Evolutionary conservation across 495 filamentous ascomycete species (phyloP), one percentile per base, ranked within the genome.

Genomic region (Xylaria bambusicola): DNA sequence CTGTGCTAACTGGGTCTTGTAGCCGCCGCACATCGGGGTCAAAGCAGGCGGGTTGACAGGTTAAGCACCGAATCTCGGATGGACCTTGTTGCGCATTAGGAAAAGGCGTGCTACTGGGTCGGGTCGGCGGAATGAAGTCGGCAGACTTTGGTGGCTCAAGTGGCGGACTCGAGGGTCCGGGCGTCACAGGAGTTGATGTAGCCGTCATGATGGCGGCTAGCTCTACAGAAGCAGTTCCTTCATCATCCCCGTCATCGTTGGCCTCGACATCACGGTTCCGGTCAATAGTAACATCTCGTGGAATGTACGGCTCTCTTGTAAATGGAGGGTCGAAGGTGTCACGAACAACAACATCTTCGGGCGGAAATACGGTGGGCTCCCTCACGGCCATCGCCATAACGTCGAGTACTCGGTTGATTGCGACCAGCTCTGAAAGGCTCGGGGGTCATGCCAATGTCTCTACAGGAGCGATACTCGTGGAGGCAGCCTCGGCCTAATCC

Each of bases 21-120:
- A 65, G 60, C 20, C 60, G 59, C 48, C 61, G 58, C 52, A 65
- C 62, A 18, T 68, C 69, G 12, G 63, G 56, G 9, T 62, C 61
- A 33, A 47, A 31, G 21, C 63, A 67, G 38, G 72, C 65, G 10
- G 71, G 65, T 7, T 74, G 73, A 45, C 71, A 75, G 26, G 71
- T 74, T 44, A 67, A 61, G 41, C 68, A 77, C 27, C 71, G 73
- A 23, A 78, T 62, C 44, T 75, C 75, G 8, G 72, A 64, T 52
- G 63, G 77, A 31, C 77, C 69, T 44, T 73, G 67, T 36, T 83
- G 79, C 44, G 76, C 77, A 48, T 84, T 76, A 6, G 80, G 81
- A 49, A 84, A 84, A 1, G 81, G 81, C 3, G 81, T 84, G 65
- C 80, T 83, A 59, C 76, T 82, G 6, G 81, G 81, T 20, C 81